phyloP scores from a whole-genome alignment of 495 filamentous ascomycete species.

The Sabuloglossum arenarium region DNA sequence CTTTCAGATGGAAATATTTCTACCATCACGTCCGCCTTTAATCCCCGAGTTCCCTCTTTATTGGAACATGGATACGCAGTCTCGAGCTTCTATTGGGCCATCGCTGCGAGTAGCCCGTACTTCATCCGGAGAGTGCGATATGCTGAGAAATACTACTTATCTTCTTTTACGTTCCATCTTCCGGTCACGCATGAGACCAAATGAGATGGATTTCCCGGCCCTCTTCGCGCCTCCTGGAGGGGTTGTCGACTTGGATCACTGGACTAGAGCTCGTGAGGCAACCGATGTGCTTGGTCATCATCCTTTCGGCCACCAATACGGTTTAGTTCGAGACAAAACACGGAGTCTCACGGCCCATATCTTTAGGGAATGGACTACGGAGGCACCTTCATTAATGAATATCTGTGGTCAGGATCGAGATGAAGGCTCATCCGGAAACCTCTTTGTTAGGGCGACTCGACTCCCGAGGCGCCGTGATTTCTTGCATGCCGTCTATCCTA shows the following conservation, averaged over 20 bases:
- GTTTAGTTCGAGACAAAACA: constrained; percentile 1
- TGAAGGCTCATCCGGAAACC: background rate
- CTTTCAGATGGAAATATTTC: constrained; percentile 15
- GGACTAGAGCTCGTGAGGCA: background rate
- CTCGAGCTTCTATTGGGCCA: constrained; percentile 1
- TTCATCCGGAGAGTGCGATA: background rate
- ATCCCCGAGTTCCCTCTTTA: constrained; percentile 18
- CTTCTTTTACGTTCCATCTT: constrained; percentile 18
- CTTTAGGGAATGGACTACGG: constrained; percentile 1
- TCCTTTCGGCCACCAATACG: background rate
- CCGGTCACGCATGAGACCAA: constrained; percentile 10
- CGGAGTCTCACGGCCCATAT: background rate
- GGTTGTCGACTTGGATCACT: background rate
- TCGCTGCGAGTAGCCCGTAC: background rate
- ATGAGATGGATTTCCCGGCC: constrained; percentile 16
- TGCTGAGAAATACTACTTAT: constrained; percentile 7
- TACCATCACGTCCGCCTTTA: constrained; percentile 16
- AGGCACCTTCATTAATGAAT: background rate
- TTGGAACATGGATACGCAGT: constrained; percentile 21
- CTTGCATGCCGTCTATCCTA: background rate
- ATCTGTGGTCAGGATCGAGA: background rate
- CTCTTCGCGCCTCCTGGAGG: constrained; percentile 14
- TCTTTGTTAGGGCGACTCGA: background rate
- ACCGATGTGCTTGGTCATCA: background rate
- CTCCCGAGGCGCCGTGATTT: constrained; percentile 4